Evolutionary conservation across 164 flowering plant genomes (phyloP).

Genomic region (Cinnamomum micranthum): DNA sequence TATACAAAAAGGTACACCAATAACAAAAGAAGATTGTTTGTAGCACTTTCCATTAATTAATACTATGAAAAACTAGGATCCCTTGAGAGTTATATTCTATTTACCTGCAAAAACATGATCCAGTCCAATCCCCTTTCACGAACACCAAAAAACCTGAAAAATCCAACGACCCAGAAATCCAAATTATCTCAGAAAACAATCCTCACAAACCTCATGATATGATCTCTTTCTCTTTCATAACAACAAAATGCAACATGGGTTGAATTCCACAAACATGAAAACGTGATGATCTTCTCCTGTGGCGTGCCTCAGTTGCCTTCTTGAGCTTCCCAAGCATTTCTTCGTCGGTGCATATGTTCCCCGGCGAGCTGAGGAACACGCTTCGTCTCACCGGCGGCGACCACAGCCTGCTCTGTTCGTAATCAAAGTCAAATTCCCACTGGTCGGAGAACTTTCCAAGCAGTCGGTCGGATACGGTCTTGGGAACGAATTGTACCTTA

Average conservation of each 20-base stretch:
- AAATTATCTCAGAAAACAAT: not conserved
- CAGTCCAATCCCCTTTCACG: not conserved
- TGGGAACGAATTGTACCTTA: constrained; percentile 48
- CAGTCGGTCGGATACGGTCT: constrained; percentile 48
- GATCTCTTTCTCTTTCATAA: not conserved
- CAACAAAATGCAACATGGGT: not conserved
- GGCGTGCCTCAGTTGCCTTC: constrained; percentile 3
- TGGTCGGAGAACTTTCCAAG: constrained; percentile 63
- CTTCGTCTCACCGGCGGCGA: constrained; percentile 62
- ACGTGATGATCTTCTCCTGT: not conserved
- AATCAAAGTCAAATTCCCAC: constrained; percentile 57
- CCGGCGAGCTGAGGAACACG: constrained; percentile 50
- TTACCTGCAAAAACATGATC: not conserved
- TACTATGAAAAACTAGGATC: not conserved
- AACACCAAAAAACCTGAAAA: constrained; percentile 13
- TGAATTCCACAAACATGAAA: not conserved
- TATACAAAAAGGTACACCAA: too few relatives aligned
- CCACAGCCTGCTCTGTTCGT: constrained; percentile 72
- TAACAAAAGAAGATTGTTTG: too few relatives aligned
- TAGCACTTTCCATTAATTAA: not conserved
- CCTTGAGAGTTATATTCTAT: not conserved
- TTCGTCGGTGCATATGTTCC: constrained; percentile 25
- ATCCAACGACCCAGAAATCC: not conserved
- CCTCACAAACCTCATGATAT: not conserved
- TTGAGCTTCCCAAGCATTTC: constrained; percentile 25